Conservation (phyloP, 1,284 basidiomycete species). For the Naganishia sp. region DNA sequence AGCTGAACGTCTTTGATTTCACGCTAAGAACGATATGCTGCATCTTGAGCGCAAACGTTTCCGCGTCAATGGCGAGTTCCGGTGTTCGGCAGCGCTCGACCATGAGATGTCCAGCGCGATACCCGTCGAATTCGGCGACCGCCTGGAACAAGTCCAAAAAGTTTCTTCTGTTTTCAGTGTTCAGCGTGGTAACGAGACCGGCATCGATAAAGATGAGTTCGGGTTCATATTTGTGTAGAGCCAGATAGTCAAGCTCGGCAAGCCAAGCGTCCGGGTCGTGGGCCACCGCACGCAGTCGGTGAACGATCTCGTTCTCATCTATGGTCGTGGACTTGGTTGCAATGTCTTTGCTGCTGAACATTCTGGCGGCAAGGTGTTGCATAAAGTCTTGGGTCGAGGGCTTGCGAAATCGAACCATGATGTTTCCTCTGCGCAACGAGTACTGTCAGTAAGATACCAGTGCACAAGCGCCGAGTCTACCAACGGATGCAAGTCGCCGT, state of each 20-base stretch:
- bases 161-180: slow-evolving; percentile 77
- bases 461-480: slow-evolving; percentile 17
- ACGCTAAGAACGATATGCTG: slow-evolving; percentile 91
- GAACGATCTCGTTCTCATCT: slow-evolving; percentile 59
- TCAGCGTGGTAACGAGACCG: slow-evolving; percentile 85
- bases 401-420: slow-evolving; percentile 94
- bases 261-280: slow-evolving; percentile 70
- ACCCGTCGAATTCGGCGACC: slow-evolving; percentile 94
- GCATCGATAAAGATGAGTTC: slow-evolving; percentile 97
- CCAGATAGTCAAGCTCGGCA: slow-evolving; percentile 66
- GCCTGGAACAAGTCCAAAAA: slow-evolving; percentile 96
- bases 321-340: background rate
- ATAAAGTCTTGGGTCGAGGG: slow-evolving; percentile 67
- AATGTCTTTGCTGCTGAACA: slow-evolving; percentile 45
- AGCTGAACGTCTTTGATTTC: slow-evolving; percentile 93
- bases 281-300: slow-evolving; percentile 63
- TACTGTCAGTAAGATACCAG: background rate
- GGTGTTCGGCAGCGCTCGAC: slow-evolving; percentile 91
- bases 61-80: slow-evolving; percentile 83
- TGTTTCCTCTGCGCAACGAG: slow-evolving; percentile 74
- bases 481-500: slow-evolving; percentile 72
- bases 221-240: slow-evolving; percentile 77
- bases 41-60: slow-evolving; percentile 95
- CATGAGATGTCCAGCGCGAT: slow-evolving; percentile 92
- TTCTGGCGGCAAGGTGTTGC: slow-evolving; percentile 58